phyloP scores from a whole-genome alignment of 2,329 filamentous ascomycete genomes.

The Alternaria sp. region DNA sequence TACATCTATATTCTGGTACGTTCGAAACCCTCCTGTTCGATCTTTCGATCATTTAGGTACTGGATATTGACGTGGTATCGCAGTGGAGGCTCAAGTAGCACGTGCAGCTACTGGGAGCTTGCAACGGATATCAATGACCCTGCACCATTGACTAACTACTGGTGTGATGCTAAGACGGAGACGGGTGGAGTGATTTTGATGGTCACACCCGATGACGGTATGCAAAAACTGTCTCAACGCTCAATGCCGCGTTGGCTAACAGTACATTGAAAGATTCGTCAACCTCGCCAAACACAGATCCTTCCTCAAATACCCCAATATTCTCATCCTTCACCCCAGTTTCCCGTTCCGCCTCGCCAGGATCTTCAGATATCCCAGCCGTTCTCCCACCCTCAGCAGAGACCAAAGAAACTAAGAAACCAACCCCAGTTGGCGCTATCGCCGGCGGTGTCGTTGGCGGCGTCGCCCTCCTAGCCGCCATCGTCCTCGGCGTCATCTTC shows the following conservation, averaged over 20 bases:
- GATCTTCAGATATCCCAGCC: background rate
- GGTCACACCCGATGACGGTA: slow-evolving; percentile 19
- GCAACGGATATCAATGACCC: slow-evolving; percentile 22
- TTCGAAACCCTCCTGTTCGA: background rate
- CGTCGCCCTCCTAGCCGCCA: slow-evolving; percentile 23
- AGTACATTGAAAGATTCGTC: slow-evolving; percentile 1
- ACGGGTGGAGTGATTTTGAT: slow-evolving; percentile 18
- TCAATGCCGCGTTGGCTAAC: slow-evolving; percentile 2
- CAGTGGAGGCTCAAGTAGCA: slow-evolving; percentile 16
- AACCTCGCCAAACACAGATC: background rate
- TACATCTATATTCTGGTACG: slow-evolving; percentile 18
- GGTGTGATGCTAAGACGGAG: slow-evolving; percentile 23
- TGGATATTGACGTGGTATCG: background rate
- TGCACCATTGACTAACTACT: slow-evolving; percentile 23
- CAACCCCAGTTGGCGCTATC: slow-evolving; percentile 28
- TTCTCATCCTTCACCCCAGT: slow-evolving; percentile 8
- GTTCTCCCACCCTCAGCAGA: slow-evolving; percentile 1
- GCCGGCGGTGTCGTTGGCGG: slow-evolving; percentile 34
- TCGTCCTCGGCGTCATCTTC: slow-evolving; percentile 25
- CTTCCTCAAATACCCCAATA: background rate
- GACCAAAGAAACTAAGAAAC: background rate
- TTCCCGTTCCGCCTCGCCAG: background rate
- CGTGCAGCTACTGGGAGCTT: slow-evolving; percentile 22
- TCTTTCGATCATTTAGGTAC: background rate
- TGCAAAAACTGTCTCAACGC: background rate